These are phyloP conservation scores for Staphylotrichum longicolle DNA, from an alignment of 495 filamentous ascomycete genomes.

Conservation along the genomic window DNA sequence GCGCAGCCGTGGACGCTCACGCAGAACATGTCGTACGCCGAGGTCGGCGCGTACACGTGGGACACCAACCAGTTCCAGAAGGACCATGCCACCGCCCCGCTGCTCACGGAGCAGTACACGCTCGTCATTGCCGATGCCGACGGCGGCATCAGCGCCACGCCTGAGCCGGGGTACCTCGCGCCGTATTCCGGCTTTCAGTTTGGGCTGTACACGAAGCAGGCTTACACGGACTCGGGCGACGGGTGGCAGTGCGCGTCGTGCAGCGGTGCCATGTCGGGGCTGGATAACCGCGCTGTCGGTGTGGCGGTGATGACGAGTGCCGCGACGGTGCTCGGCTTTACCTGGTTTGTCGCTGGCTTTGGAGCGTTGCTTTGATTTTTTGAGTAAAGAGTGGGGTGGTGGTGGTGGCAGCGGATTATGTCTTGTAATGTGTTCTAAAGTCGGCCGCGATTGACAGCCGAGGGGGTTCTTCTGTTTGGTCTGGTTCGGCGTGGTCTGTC, in stretches of 20 bases:
- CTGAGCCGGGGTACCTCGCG: constrained; percentile 70
- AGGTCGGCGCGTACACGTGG: constrained; percentile 59
- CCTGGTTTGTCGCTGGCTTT: constrained; percentile 78
- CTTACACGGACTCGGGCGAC: constrained; percentile 61
- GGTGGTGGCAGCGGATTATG: constrained; percentile 11
- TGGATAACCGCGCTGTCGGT: constrained; percentile 65
- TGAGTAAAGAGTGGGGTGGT: neutral
- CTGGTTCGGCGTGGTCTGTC: neutral
- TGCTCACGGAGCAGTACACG: constrained; percentile 77
- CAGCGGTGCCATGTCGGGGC: constrained; percentile 60
- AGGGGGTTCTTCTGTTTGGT: neutral
- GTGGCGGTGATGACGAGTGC: constrained; percentile 71
- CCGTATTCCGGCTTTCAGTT: constrained; percentile 65
- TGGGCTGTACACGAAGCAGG: constrained; percentile 73
- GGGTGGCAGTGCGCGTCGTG: constrained; percentile 64
- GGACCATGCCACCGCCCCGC: constrained; percentile 53
- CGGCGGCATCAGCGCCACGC: constrained; percentile 56
- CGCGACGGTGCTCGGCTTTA: constrained; percentile 78
- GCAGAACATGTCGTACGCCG: constrained; percentile 51
- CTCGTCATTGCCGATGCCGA: constrained; percentile 77
- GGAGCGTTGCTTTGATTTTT: constrained; percentile 34
- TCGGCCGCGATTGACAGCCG: neutral
- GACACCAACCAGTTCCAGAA: constrained; percentile 71
- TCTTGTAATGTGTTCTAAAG: constrained; percentile 18
- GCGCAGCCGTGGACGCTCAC: constrained; percentile 50